Base-by-base conservation (phyloP, 208 protist genomes). In the Trypanosoma mega region DNA sequence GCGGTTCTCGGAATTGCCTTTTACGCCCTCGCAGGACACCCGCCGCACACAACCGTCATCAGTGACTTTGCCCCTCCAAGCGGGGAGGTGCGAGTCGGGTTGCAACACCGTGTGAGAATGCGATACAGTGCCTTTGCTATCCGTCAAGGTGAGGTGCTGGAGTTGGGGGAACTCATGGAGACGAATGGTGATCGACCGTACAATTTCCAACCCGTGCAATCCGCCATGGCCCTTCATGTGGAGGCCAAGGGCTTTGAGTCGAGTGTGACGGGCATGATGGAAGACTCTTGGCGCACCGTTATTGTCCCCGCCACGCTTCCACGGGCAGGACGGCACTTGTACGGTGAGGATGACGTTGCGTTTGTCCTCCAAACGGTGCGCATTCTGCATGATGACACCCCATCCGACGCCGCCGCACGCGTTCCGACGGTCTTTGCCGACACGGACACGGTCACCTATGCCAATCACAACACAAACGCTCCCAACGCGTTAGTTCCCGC, bases 191-290 rank as follows among this genome's bases (percentile, higher is more conserved):
- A 56, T 4, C 29, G 46, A 1, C 56, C 69, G 6, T 92, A 87
- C 44, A 58, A 64, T 34, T 92, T 92, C 53, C 56, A 54, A 31
- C 76, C 81, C 0, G 64, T 68, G 16, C 37, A 51, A n/a, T 81
- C 78, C n/a, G 43, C 61, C 4, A 62, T 72, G 49, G 54, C 73
- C 16, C 74, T 84, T 12, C 62, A 45, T 39, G 24, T 41, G 12
- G 65, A 64, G 29, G 61, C 53, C 41, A 68, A 75, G 6, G 85
- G 85, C 23, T 92, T 92, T 46, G 85, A 92, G 59, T 74, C 68
- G 37, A 69, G 63, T 60, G 68, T 87, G 1, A 48, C 79, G 21
- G 81, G 81, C 29, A 78, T 89, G 74, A 64, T 68, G 30, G 85
- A 89, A 53, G 82, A 75, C 8, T 68, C 68, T 23, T 34, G 59